Percentiles rank a stretch among this genome's conserved stretches.
These are phyloP conservation scores for Aspergillus pseudonomiae DNA, from an alignment of 2,329 filamentous ascomycete genomes.

Conservation along the genomic window DNA sequence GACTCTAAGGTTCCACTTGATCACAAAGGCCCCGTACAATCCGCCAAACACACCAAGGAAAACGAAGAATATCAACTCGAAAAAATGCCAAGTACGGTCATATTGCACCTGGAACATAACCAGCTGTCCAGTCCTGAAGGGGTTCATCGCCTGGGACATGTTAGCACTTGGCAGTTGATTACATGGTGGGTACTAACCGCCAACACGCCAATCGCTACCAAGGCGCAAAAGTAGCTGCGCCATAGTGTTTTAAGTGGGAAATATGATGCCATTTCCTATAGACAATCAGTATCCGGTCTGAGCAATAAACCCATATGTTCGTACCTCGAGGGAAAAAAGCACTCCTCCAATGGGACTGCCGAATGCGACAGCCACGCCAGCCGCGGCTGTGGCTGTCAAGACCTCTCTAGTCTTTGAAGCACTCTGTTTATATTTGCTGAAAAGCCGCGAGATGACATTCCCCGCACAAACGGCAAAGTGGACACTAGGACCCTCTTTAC, in stretches of 20 bases:
- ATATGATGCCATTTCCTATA: conserved; percentile 85
- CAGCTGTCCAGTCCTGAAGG: conserved; percentile 92
- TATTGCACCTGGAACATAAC: conserved; percentile 99
- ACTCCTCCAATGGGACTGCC: conserved; percentile 97
- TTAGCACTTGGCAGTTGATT: not conserved
- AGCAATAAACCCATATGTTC: not conserved
- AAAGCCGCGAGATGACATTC: conserved; percentile 91
- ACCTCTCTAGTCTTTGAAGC: conserved; percentile 95
- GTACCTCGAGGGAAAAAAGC: conserved; percentile 83
- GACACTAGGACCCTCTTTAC: conserved; percentile 97
- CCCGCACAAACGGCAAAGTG: conserved; percentile 98
- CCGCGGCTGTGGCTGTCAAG: conserved; percentile 88
- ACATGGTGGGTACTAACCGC: conserved; percentile 54
- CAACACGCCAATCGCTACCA: conserved; percentile 90
- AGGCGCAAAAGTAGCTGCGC: conserved; percentile 96
- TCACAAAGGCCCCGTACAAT: conserved; percentile 93
- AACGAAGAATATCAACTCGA: conserved; percentile 91
- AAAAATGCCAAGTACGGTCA: conserved; percentile 96
- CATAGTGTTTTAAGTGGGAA: conserved; percentile 97
- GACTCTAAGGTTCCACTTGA: conserved; percentile 92
- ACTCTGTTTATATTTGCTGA: conserved; percentile 88
- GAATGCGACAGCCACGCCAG: conserved; percentile 94
- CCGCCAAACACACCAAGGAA: conserved; percentile 91
- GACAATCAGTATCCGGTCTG: conserved; percentile 19
- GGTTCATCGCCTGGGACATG: conserved; percentile 76